A percentile compares a stretch with the other conserved stretches of the same genome.
These are phyloP conservation scores for Globisporangium okanoganense DNA, from an alignment of 352 stramenopile genomes.

Conservation along the genomic window DNA sequence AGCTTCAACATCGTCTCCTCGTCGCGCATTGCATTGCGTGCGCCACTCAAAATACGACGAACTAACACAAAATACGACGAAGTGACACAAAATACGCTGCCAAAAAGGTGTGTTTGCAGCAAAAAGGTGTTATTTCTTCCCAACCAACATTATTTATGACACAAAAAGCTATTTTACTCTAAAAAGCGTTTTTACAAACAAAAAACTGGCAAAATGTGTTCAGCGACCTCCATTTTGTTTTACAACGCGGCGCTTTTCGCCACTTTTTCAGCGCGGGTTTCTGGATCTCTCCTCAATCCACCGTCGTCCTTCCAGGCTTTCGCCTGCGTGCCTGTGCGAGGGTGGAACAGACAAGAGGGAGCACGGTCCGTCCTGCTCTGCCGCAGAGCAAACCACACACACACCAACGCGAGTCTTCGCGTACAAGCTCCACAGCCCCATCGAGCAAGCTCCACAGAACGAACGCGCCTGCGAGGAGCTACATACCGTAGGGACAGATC, in stretches of 20 bases:
- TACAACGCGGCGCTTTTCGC: conserved; percentile 6
- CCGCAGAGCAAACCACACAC: conserved; percentile 1
- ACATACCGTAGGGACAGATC: not conserved
- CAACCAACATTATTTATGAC: not conserved
- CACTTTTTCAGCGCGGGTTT: conserved; percentile 10
- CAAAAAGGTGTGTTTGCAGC: not conserved
- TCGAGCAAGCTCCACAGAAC: not conserved
- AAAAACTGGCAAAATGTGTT: not conserved
- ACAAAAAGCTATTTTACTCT: not conserved
- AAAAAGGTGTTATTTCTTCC: not conserved
- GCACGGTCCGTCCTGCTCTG: not conserved
- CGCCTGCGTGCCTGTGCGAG: not conserved
- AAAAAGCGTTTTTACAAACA: not conserved
- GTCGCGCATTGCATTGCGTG: not conserved
- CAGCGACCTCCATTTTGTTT: not conserved
- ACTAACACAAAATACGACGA: not conserved
- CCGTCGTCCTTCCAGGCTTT: not conserved
- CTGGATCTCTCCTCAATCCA: conserved; percentile 13
- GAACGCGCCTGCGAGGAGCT: no score
- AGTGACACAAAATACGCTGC: no score
- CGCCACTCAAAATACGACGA: not conserved
- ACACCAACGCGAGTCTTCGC: conserved; percentile 6
- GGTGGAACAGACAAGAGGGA: not conserved
- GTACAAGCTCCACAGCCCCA: conserved; percentile 1
- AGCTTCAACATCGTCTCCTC: not conserved